These are phyloP conservation scores for Emmonsia crescens DNA, from an alignment of 2,329 filamentous ascomycete species.

Conservation along the genomic window DNA sequence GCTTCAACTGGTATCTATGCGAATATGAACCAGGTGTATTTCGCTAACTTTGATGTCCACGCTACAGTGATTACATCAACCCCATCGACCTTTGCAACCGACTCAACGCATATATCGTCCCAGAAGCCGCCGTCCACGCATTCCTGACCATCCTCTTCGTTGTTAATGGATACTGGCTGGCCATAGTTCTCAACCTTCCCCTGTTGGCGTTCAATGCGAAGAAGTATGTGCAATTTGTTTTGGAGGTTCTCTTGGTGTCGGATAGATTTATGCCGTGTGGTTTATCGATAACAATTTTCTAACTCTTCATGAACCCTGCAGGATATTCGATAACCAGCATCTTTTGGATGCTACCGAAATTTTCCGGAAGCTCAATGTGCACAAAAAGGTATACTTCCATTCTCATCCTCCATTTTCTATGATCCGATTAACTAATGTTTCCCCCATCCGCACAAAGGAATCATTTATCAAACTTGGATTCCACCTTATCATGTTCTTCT, in stretches of 20 bases:
- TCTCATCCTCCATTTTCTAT: not conserved
- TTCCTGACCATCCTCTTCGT: conserved; percentile 94
- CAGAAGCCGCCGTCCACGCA: conserved; percentile 93
- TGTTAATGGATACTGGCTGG: conserved; percentile 97
- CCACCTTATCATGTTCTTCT: conserved; percentile 99
- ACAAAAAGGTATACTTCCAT: conserved; percentile 68
- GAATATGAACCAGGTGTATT: not conserved
- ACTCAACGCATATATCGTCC: conserved; percentile 98
- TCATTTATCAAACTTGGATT: conserved; percentile 98
- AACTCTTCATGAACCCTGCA: conserved; percentile 28
- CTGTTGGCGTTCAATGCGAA: conserved; percentile 90
- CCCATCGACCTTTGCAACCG: conserved; percentile 99
- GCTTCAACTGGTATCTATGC: not conserved
- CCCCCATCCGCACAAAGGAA: conserved; percentile 49
- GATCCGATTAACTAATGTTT: not conserved
- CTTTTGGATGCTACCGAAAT: conserved; percentile 96
- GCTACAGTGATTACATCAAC: conserved; percentile 90
- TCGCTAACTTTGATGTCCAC: not conserved
- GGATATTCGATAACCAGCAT: conserved; percentile 95
- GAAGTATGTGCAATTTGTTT: conserved; percentile 59
- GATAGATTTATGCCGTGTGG: not conserved
- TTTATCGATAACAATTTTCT: not conserved
- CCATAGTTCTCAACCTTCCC: conserved; percentile 82
- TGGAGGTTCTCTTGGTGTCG: too few species aligned
- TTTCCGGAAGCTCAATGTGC: conserved; percentile 96